Evolutionary conservation across 768 basidiomycete species (phyloP), one percentile per base, ranked within the genome.

Genomic region (Pleurotus giganteus): DNA sequence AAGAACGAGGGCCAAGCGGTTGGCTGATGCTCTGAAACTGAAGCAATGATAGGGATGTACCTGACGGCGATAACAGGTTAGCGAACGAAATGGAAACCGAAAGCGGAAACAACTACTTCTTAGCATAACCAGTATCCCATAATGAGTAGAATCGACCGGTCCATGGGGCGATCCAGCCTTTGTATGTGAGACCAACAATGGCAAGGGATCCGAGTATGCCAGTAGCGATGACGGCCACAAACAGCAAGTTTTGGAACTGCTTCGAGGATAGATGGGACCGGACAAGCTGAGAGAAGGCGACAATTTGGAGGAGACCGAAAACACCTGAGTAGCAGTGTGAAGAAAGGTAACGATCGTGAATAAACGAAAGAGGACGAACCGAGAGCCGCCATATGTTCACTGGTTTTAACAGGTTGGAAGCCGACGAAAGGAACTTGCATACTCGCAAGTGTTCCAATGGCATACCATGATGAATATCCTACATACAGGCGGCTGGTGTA

Each of bases 341-440:
- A 62, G 44, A 19, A 41, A 63, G 56, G 41, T 54, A 28, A 17
- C 19, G 49, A 32, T 53, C 15, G 21, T 27, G 39, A 13, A n/a
- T 9, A 42, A 43, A 9, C 12, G 42, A 19, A 23, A 50, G 37
- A 47, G 8, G 34, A 66, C 78, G 13, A 67, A 91, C 94, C 97
- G 55, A 98, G 80, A 3, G 97, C 96, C 11, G 89, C 95, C 96
- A 99, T 98, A 69, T 99, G 97, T 75, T 99, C 97, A 59, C 91
- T 94, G 0, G 96, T 98, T 45, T 86, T 82, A 31, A 98, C 87
- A n/a, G 97, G 97, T 64, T 98, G 93, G 82, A 98, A 98, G 17
- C 96, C 96, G 55, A 99, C 97, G 66, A 99, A 99, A 1, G 97
- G 97, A 4, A 99, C 97, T 69, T 98, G 94, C 97, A 99, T 99